These are phyloP conservation scores for Fraxinus greggii DNA, from an alignment of 305 asterid genomes.

Conservation along the genomic window DNA sequence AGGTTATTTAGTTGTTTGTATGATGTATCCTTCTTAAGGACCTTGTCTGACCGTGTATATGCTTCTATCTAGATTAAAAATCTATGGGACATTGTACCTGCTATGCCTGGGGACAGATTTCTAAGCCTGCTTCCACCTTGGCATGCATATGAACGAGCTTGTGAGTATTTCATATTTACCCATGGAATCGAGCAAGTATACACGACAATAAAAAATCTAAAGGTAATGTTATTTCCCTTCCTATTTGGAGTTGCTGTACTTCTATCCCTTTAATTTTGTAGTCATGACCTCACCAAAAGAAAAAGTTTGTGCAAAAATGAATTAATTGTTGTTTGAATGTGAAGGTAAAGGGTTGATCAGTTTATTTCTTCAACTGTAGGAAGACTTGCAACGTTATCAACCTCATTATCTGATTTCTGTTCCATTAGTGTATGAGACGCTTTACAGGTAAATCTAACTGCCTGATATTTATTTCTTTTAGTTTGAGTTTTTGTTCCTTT, in stretches of 20 bases:
- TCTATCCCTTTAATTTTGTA: background rate
- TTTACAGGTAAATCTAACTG: constrained; percentile 57
- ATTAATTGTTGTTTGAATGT: background rate
- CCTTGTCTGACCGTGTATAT: constrained; percentile 26
- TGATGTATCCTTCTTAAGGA: constrained; percentile 5
- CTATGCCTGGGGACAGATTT: constrained; percentile 84
- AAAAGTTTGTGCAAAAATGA: background rate
- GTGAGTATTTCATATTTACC: constrained; percentile 81
- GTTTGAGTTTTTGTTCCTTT: background rate
- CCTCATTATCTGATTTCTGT: constrained; percentile 85
- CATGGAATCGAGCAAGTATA: constrained; percentile 76
- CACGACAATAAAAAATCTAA: constrained; percentile 70
- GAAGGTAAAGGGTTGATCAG: background rate
- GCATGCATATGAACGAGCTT: constrained; percentile 97
- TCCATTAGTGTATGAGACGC: constrained; percentile 89
- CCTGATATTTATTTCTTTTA: background rate
- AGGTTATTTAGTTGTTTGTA: background rate
- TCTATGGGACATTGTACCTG: constrained; percentile 85
- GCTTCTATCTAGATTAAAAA: constrained; percentile 47
- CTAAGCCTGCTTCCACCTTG: constrained; percentile 98
- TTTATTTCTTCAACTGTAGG: constrained; percentile 48
- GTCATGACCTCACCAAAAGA: background rate
- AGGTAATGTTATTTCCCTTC: constrained; percentile 46
- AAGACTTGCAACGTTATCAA: constrained; percentile 75
- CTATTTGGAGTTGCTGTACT: background rate